Evolutionary conservation across 352 stramenopile genomes (phyloP).

Genomic region (Globisporangium okanoganense): DNA sequence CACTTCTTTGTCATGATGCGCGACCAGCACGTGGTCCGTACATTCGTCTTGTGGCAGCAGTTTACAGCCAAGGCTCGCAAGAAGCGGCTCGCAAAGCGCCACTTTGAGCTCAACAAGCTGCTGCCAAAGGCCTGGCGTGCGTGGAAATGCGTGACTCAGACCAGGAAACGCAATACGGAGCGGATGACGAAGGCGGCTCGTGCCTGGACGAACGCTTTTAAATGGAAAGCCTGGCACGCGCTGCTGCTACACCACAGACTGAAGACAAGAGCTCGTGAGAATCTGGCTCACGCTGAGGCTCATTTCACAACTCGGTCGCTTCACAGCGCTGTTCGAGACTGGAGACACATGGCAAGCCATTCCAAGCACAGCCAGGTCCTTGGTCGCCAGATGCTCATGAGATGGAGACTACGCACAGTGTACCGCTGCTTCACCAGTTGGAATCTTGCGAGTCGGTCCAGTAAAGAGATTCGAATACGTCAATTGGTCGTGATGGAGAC

Average conservation of each 20-base stretch:
- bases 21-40: slow-evolving; percentile 7
- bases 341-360: background rate
- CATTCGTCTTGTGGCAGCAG: slow-evolving; percentile 27
- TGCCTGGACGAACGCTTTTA: slow-evolving; percentile 22
- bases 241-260: slow-evolving; percentile 10
- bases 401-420: slow-evolving; percentile 35
- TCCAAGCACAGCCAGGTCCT: slow-evolving; percentile 1
- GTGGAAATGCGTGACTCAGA: slow-evolving; percentile 18
- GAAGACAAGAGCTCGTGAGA: background rate
- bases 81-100: slow-evolving; percentile 15
- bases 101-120: slow-evolving; percentile 25
- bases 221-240: slow-evolving; percentile 25
- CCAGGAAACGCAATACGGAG: background rate
- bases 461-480: background rate
- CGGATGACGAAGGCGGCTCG: slow-evolving; percentile 7
- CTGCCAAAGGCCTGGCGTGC: slow-evolving; percentile 24
- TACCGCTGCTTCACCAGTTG: slow-evolving; percentile 37
- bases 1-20: slow-evolving; percentile 21
- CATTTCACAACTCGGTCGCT: slow-evolving; percentile 13
- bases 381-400: slow-evolving; percentile 23
- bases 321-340: slow-evolving; percentile 11
- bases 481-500: slow-evolving; percentile 5
- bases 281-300: slow-evolving; percentile 10
- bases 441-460: background rate
- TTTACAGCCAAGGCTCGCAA: slow-evolving; percentile 18